phyloP scores from a whole-genome alignment of 441 rosid species.

The Populus hybrid region DNA sequence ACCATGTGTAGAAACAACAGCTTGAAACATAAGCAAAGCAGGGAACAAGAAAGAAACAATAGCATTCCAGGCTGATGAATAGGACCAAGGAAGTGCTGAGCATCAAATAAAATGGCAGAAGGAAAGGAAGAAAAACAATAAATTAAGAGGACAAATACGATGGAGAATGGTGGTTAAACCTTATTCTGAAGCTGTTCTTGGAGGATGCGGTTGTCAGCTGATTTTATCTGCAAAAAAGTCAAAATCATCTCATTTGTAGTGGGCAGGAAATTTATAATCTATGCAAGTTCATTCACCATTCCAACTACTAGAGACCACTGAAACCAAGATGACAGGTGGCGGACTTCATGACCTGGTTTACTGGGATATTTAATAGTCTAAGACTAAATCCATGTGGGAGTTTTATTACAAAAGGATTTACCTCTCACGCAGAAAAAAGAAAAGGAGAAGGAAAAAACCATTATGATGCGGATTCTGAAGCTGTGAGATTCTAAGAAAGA shows the following conservation, averaged over 20 bases:
- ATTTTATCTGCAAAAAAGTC: slow-evolving; percentile 61
- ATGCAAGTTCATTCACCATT: not conserved
- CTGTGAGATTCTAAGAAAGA: not conserved
- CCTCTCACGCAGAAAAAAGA: not conserved
- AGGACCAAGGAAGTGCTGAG: slow-evolving; percentile 6
- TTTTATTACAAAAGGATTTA: not conserved
- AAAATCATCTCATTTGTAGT: slow-evolving; percentile 22
- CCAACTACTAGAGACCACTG: not conserved
- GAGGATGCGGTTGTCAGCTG: slow-evolving; percentile 93
- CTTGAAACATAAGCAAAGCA: not conserved
- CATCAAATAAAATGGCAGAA: not conserved
- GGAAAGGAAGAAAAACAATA: not conserved
- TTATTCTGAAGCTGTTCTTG: slow-evolving; percentile 91
- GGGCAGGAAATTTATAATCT: not conserved
- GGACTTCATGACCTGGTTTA: not conserved
- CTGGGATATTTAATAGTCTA: not conserved
- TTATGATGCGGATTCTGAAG: not conserved
- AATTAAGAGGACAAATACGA: not conserved
- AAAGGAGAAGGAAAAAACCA: not conserved
- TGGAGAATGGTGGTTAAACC: slow-evolving; percentile 36
- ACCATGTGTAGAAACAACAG: slow-evolving; percentile 13
- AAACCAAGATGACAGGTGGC: not conserved
- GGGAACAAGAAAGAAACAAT: not conserved
- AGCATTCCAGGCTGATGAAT: slow-evolving; percentile 4
- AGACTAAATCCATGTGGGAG: not conserved